Base-by-base conservation (phyloP, 306 rosid genomes). In the Carpinus viminea region DNA sequence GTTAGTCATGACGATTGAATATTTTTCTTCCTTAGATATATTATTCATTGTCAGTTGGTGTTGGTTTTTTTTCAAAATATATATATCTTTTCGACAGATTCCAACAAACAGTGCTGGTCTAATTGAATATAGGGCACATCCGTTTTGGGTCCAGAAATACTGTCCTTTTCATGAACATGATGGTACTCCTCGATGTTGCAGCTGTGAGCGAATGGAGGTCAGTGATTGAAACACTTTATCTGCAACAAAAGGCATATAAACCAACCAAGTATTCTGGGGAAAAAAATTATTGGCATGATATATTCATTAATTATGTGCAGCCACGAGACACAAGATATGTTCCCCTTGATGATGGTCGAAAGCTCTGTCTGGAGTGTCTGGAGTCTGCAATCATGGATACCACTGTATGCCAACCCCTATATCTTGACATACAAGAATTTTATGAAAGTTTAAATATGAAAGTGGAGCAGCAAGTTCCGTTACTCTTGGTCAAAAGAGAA, bases 91-190 rank as follows among this genome's bases (percentile, higher is more conserved):
- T 89, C 50, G 85, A 86, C 98, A 96, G 98, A 96, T 96, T 93
- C 99, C 99, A 85, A 95, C 99, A 88, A 95, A 95, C 89, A 90
- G 79, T 91, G 94, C 92, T 88, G 99, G 99, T 91, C 99, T 95
- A 88, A 93, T 95, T 93, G 99, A 95, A 93, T 95, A 95, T 90
- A 95, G 99, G 97, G 99, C 99, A 82, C 99, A 95, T 88, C 99
- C 99, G 45, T 95, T 93, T 84, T 95, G 99, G 99, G 82, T 87
- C 82, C 99, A 95, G 79, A 93, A 95, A 82, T 95, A 95, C 78
- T 95, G 99, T 89, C 99, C 99, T 74, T 85, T 87, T 79, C 99
- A 95, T 50, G 99, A 95, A 85, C 96, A 90, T 47, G 99, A 95
- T 81, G 79, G 81, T 55, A 95, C 98, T 79, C 93, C 99, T 50